Base-by-base conservation (phyloP, 257 asterid genomes). In the Penstemon eatonii region DNA sequence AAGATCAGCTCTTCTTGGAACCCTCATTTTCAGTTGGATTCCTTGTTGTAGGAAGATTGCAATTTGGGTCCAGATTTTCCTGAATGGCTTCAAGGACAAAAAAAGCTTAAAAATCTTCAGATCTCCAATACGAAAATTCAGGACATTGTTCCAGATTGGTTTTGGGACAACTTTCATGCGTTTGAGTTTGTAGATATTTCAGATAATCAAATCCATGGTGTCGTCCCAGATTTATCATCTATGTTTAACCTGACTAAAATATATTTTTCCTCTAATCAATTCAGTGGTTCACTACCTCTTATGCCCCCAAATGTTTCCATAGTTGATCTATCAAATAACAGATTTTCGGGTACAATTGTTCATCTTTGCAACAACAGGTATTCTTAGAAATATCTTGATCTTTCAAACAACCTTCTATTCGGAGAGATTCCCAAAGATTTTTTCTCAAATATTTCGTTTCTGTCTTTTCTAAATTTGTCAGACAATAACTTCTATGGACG, bases 401-500 rank as follows among this genome's bases (percentile, higher is more conserved):
- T 15, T 15, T 15, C 18, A 15, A 15, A 15, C 18, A 15, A 15
- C 18, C 18, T 15, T 15, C 18, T 15, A 15, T 15, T 15, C 18
- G 18, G 18, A 15, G 18, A 15, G 18, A 15, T 15, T 15, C 18
- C 18, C 5, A 33, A 25, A 10, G 8, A 68, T 54, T 79, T 76
- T n/a, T 72, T 61, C 71, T 41, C 4, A 51, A 37, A 56, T 4
- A 46, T 72, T 42, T 0, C 18, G 18, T 15, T 42, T 3, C 56
- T 71, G 41, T 13, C 5, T 9, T 39, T 8, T 66, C 70, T 80
- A 0, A 80, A 76, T 55, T 52, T 80, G 68, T 75, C 72, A 44
- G 76, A 60, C 63, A 80, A 80, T 54, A 65, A 67, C 15, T 73
- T 80, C 49, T 49, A 67, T 0, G 80, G 80, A 15, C 36, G 44